Evolutionary conservation across 1,284 basidiomycete species (phyloP), one percentile per base, ranked within the genome.

Genomic region (Gomphus bonarii): DNA sequence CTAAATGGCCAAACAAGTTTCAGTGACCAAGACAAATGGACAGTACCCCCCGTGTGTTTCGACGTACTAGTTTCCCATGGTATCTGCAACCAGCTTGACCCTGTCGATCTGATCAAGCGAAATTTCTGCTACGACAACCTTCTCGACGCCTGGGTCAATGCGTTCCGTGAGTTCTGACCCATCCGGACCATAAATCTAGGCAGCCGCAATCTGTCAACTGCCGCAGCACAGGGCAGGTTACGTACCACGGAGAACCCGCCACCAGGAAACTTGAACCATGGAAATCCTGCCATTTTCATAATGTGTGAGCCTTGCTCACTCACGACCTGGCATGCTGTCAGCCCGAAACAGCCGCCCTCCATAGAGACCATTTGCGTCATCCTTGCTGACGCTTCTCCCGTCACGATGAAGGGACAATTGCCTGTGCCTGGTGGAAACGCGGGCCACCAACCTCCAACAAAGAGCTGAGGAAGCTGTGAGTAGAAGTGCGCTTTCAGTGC

Each of bases 311-410:
- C 50, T 4, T 51, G 33, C 36, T 51, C 50, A 16, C 50, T 51
- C 8, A 51, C 50, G 33, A 51, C 50, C 20, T 51, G 50, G 36
- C 50, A 51, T n/a, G 50, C 50, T 35, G 50, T 51, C 11, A 51
- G 36, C n/a, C 50, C 50, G 50, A 51, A 51, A 40, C 50, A 51
- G 5, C 50, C 50, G 18, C 50, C 50, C 36, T 51, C 50, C 50
- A 51, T 51, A 22, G 50, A 31, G 20, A 51, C 50, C 50, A 51
- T 51, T 20, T 51, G 50, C n/a, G 50, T 51, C 50, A 51, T 51
- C 18, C 50, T 28, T 33, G 50, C 31, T 18, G 50, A 51, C 3
- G 50, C 50, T 33, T 51, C 50, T 16, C 50, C 50, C 33, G 50
- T 51, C 20, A 51, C 50, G n/a, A 51, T 51, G n/a, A 33, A 51